Evolutionary conservation across 805 yeast genomes (phyloP).

Genomic region (Yarrowia sp.): DNA sequence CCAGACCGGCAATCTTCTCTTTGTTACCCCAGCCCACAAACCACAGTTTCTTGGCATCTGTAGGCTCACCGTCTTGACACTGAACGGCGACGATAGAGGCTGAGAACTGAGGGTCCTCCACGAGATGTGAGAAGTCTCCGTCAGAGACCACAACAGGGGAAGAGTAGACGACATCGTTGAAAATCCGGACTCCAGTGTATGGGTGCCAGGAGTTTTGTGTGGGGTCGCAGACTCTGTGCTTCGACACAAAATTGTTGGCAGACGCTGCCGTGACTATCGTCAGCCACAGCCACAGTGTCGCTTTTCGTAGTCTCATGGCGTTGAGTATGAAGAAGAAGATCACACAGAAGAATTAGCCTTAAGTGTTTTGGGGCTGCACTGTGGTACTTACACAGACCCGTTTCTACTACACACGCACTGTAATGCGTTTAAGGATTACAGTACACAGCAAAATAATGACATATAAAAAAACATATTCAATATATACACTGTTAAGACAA

Average conservation of each 20-base stretch:
- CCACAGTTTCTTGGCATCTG: slow-evolving; percentile 17
- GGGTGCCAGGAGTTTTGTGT: slow-evolving; percentile 25
- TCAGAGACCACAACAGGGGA: slow-evolving; percentile 6
- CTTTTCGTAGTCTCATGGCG: not conserved
- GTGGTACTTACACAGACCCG: slow-evolving; percentile 3
- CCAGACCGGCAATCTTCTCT: slow-evolving; percentile 11
- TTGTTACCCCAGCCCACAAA: slow-evolving; percentile 18
- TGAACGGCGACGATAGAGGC: slow-evolving; percentile 18
- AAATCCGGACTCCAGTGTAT: slow-evolving; percentile 18
- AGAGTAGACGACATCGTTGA: slow-evolving; percentile 20
- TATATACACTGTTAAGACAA: not conserved
- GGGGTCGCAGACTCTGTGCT: slow-evolving; percentile 24
- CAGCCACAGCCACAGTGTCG: slow-evolving; percentile 20
- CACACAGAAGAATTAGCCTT: not conserved
- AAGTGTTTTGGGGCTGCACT: not conserved
- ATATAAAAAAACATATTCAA: not conserved
- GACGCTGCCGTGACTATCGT: slow-evolving; percentile 17
- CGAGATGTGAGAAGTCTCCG: slow-evolving; percentile 16
- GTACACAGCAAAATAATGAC: not conserved
- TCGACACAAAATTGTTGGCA: slow-evolving; percentile 6
- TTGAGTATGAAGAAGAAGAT: slow-evolving; percentile 15
- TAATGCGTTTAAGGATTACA: not conserved
- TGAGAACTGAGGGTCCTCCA: slow-evolving; percentile 15
- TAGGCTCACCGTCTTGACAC: slow-evolving; percentile 19
- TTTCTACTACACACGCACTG: not conserved